Percentiles rank a stretch among this genome's conserved stretches.
phyloP scores from a whole-genome alignment of 2,329 filamentous ascomycete species.

The Pyrenochaeta sp. region DNA sequence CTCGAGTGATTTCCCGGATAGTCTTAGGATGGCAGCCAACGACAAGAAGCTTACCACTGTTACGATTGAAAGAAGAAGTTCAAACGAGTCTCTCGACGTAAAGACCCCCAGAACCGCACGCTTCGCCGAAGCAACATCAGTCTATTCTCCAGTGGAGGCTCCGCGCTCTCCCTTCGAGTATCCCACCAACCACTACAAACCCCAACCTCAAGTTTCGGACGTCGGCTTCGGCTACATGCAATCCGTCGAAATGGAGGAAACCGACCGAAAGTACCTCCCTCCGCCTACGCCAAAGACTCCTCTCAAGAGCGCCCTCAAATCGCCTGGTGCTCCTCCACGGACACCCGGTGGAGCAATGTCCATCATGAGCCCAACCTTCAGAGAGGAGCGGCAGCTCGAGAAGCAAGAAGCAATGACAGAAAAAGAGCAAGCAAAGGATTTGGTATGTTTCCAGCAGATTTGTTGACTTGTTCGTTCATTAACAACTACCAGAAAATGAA shows the following conservation, averaged over 20 bases:
- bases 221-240: slow-evolving; percentile 91
- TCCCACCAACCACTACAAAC: slow-evolving; percentile 63
- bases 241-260: slow-evolving; percentile 63
- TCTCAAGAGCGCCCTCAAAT: slow-evolving; percentile 88
- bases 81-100: slow-evolving; percentile 53
- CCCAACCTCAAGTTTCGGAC: slow-evolving; percentile 78
- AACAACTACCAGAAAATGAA: slow-evolving; percentile 80
- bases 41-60: slow-evolving; percentile 53
- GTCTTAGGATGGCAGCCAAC: slow-evolving; percentile 56
- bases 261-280: slow-evolving; percentile 53
- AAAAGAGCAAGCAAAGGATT: slow-evolving; percentile 83
- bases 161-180: slow-evolving; percentile 57
- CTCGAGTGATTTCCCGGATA: slow-evolving; percentile 38
- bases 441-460: slow-evolving; percentile 68
- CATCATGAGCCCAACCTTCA: slow-evolving; percentile 90
- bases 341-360: slow-evolving; percentile 62
- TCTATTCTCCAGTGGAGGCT: slow-evolving; percentile 76
- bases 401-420: slow-evolving; percentile 83
- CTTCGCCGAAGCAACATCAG: slow-evolving; percentile 81
- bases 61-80: slow-evolving; percentile 51
- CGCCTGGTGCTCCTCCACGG: slow-evolving; percentile 77
- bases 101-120: slow-evolving; percentile 77
- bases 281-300: slow-evolving; percentile 76
- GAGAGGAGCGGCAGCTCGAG: slow-evolving; percentile 85
- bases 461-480: slow-evolving; percentile 25